Evolutionary conservation across 306 rosid species (phyloP).

Genomic region (Argentina anserina): DNA sequence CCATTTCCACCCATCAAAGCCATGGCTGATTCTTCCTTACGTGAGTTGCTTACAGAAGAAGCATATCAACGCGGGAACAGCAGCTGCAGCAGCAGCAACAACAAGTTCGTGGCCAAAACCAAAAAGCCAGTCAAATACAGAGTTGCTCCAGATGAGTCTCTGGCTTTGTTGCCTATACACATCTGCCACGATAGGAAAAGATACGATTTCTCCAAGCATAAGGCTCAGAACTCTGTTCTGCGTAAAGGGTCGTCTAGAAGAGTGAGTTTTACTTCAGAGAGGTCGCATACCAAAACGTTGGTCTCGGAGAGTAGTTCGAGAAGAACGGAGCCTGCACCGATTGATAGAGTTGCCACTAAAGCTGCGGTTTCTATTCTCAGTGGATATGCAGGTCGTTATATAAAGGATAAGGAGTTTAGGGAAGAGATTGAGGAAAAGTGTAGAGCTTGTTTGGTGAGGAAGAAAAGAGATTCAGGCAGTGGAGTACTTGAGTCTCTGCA

Average conservation of each 20-base stretch:
- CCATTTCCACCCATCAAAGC: constrained; percentile 30
- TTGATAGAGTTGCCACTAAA: constrained; percentile 58
- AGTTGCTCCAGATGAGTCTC: constrained; percentile 19
- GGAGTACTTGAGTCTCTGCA: constrained; percentile 41
- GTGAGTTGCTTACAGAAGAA: constrained; percentile 61
- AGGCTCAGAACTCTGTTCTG: neutral
- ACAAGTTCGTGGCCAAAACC: neutral
- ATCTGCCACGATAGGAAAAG: constrained; percentile 39
- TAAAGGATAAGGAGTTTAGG: constrained; percentile 49
- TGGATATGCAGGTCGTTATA: constrained; percentile 58
- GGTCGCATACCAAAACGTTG: constrained; percentile 33
- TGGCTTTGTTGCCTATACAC: constrained; percentile 31
- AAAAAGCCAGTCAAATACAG: constrained; percentile 22
- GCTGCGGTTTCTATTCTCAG: constrained; percentile 65
- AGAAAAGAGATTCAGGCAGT: constrained; percentile 27
- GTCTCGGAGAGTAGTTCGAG: constrained; percentile 31
- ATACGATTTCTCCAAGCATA: constrained; percentile 28
- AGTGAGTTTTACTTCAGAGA: constrained; percentile 37
- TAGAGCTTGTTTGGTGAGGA: constrained; percentile 41
- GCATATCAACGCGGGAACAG: constrained; percentile 27
- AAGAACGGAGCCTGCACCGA: constrained; percentile 39
- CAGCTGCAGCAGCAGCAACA: neutral
- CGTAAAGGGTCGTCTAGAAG: constrained; percentile 40
- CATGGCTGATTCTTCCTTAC: constrained; percentile 44
- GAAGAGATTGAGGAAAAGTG: constrained; percentile 47